Conservation (phyloP, 2,329 filamentous ascomycete species). For the Hymenoscyphus scutula region DNA sequence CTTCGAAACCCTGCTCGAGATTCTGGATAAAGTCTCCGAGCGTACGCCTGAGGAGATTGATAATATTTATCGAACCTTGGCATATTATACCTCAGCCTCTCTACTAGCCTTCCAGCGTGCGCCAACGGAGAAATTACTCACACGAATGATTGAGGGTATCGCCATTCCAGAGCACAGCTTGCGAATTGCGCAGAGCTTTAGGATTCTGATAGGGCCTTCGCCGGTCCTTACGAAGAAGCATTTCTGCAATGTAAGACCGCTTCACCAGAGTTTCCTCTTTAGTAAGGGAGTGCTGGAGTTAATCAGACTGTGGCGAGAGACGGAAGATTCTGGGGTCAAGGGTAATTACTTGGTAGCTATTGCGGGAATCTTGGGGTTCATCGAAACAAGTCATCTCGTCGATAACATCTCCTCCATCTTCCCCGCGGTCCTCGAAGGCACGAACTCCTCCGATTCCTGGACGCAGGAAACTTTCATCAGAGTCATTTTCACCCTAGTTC, state of each 20-base stretch:
- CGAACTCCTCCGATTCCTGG: constrained; percentile 26
- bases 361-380: constrained; percentile 28
- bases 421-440: constrained; percentile 29
- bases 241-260: constrained; percentile 30
- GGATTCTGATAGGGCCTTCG: constrained; percentile 30
- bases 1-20: constrained; percentile 21
- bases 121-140: constrained; percentile 19
- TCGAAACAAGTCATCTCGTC: constrained; percentile 21
- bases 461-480: constrained; percentile 29
- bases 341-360: constrained; percentile 33
- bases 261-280: constrained; percentile 30
- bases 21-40: constrained; percentile 9
- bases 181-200: constrained; percentile 31
- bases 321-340: constrained; percentile 16
- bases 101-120: constrained; percentile 25
- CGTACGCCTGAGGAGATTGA: constrained; percentile 15
- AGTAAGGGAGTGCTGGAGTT: constrained; percentile 20
- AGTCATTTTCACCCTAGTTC: constrained; percentile 25
- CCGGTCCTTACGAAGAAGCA: constrained; percentile 32
- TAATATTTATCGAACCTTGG: constrained; percentile 28
- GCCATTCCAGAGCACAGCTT: constrained; percentile 18
- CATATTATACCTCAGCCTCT: constrained; percentile 32
- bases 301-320: constrained; percentile 20
- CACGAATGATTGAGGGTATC: constrained; percentile 28
- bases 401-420: constrained; percentile 23